Percentiles rank a stretch among this genome's conserved stretches.
phyloP scores from a whole-genome alignment of 768 basidiomycete species.

The Cystobasidium tubakii region DNA sequence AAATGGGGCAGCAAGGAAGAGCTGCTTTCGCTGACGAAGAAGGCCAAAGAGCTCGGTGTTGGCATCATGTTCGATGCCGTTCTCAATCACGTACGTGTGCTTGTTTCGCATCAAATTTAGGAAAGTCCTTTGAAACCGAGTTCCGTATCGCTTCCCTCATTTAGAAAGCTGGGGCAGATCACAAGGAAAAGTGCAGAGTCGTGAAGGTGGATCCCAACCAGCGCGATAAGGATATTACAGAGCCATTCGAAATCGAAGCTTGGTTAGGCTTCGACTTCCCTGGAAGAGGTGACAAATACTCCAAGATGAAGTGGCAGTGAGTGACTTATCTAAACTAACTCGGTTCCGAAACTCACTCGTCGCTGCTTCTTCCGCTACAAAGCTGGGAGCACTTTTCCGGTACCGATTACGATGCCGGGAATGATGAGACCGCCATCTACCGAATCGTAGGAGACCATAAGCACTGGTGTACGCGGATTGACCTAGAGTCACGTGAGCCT shows the following conservation, averaged over 20 bases:
- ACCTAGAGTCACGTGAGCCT: neutral
- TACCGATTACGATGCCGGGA: conserved; percentile 52
- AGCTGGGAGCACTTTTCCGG: conserved; percentile 47
- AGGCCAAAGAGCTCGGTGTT: conserved; percentile 50
- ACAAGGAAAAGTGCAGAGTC: conserved; percentile 51
- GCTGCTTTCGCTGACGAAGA: conserved; percentile 48
- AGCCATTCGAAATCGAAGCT: conserved; percentile 51
- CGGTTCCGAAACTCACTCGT: too few species aligned
- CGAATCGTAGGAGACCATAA: conserved; percentile 53
- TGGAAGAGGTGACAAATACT: conserved; percentile 51
- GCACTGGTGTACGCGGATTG: conserved; percentile 41
- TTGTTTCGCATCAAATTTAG: neutral
- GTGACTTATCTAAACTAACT: conserved; percentile 38
- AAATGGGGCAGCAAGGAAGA: conserved; percentile 54
- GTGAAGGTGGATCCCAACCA: conserved; percentile 52
- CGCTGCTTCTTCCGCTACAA: neutral
- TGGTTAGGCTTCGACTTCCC: conserved; percentile 53
- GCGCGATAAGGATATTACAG: conserved; percentile 50
- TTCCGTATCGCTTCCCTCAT: neutral
- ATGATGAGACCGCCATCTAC: conserved; percentile 46
- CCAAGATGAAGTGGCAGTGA: conserved; percentile 49
- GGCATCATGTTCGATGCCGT: conserved; percentile 51
- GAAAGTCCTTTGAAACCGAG: neutral
- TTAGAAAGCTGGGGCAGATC: conserved; percentile 50
- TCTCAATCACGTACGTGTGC: conserved; percentile 50